Evolutionary conservation across 1,284 basidiomycete genomes (phyloP).

Genomic region (Macrocystidia cucumis): DNA sequence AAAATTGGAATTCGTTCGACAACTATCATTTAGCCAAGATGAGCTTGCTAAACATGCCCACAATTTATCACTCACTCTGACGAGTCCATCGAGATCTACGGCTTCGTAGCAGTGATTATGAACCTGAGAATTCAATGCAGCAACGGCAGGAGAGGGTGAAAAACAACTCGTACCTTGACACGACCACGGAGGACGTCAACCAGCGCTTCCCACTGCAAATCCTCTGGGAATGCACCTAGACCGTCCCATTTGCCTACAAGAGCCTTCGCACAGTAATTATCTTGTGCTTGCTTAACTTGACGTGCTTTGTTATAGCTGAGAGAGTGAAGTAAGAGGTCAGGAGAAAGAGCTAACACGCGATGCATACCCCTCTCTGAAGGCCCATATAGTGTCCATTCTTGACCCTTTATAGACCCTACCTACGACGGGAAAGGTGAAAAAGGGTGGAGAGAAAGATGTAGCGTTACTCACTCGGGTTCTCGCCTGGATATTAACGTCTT

Average conservation of each 20-base stretch:
- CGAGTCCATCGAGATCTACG: constrained; percentile 72
- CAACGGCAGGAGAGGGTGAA: background rate
- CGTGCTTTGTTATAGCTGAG: constrained; percentile 64
- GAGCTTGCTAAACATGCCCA: constrained; percentile 1
- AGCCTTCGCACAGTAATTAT: constrained; percentile 59
- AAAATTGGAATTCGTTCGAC: constrained; percentile 76
- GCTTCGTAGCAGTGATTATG: constrained; percentile 79
- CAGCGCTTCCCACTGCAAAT: constrained; percentile 77
- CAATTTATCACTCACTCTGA: constrained; percentile 42
- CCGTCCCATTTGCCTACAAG: constrained; percentile 51
- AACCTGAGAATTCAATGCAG: constrained; percentile 36
- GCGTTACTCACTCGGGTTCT: constrained; percentile 31
- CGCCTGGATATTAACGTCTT: constrained; percentile 18
- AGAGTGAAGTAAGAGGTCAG: constrained; percentile 1
- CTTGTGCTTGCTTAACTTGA: constrained; percentile 68
- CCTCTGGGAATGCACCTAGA: constrained; percentile 66
- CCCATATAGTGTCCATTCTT: constrained; percentile 57
- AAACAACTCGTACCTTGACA: constrained; percentile 47
- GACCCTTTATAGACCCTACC: constrained; percentile 32
- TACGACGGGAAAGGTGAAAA: constrained; percentile 8
- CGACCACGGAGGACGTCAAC: constrained; percentile 80
- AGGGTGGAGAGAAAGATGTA: background rate
- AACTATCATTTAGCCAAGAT: constrained; percentile 30
- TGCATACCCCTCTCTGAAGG: constrained; percentile 41
- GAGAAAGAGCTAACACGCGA: background rate